Evolutionary conservation across 495 filamentous ascomycete genomes (phyloP).

Genomic region (Trichoderma asperelloides): DNA sequence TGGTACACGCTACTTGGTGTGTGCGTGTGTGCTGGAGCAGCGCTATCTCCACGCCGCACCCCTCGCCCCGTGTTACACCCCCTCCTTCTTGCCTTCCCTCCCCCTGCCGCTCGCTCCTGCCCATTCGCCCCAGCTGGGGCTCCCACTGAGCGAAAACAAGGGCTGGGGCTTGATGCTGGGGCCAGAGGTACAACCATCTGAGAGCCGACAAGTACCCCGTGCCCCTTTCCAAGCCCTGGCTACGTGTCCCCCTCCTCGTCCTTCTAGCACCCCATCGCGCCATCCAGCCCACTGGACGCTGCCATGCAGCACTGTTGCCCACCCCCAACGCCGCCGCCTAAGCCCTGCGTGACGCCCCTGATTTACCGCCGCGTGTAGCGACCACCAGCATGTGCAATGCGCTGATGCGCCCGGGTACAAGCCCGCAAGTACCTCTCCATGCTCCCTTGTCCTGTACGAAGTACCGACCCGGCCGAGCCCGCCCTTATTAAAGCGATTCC

Average conservation of each 20-base stretch:
- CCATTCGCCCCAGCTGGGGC: constrained; percentile 7
- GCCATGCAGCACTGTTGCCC: constrained; percentile 4
- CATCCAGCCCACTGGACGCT: constrained; percentile 3
- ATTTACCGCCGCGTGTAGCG: constrained; percentile 5
- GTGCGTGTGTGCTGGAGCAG: neutral
- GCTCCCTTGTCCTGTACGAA: neutral
- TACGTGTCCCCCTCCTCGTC: constrained; percentile 3
- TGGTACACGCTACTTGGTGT: neutral
- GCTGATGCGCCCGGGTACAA: neutral
- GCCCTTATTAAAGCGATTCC: constrained; percentile 7
- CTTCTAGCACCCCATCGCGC: constrained; percentile 4
- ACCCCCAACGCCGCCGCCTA: neutral
- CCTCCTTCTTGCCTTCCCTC: neutral
- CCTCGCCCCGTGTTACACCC: neutral
- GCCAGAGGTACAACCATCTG: constrained; percentile 2
- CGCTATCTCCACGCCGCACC: neutral
- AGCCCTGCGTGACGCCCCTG: constrained; percentile 8
- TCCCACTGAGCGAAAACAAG: neutral
- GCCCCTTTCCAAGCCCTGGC: neutral
- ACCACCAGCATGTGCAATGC: neutral
- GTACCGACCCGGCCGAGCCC: constrained; percentile 7
- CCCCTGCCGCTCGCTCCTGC: neutral
- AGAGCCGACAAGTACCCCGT: constrained; percentile 3
- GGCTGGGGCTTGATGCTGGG: constrained; percentile 6
- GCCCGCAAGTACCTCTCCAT: neutral